Base-by-base conservation (phyloP, 768 basidiomycete genomes). In the Harrya chromipes region DNA sequence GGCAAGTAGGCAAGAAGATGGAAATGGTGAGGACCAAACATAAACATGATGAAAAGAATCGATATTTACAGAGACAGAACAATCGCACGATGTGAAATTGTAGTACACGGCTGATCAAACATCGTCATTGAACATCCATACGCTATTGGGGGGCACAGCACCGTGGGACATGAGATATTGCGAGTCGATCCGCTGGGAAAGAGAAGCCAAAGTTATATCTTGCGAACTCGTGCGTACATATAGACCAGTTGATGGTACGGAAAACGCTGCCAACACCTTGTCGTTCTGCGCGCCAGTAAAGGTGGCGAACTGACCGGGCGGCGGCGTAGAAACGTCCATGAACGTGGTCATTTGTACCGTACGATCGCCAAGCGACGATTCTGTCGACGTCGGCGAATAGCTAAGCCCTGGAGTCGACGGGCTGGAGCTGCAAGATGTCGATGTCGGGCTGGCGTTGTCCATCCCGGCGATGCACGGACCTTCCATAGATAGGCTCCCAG, bases 331-430 rank as follows among this genome's bases (percentile, higher is more conserved):
- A 14, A 68, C 74, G 52, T 83, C 81, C 58, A 74, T 65, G 49
- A 81, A 81, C 0, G 67, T 72, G 14, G 74, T 65, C 76, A 82
- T 78, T 55, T 83, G 82, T 20, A 82, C 69, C 0, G 80, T 83
- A 20, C 74, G 74, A 55, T 82, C 81, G 34, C 76, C 77, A 40
- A 74, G 67, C 6, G 78, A 78, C 0, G 78, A 83, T 48, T 80
- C 81, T 1, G 81, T 82, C 4, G 82, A 77, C 1, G 80, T 76
- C 0, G 83, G 83, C 0, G 83, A 84, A 43, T 79, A 79, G 11
- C 72, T 76, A 34, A 85, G 76, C 17, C 73, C 70, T 0, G 83
- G 83, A 0, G 80, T 82, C n/a, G 76, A 67, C 10, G 82, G 80
- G 54, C 74, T 76, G 10, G 60, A 51, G 40, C 56, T 54, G 40